These are phyloP conservation scores for Limnomonas spitsbergensis DNA, from an alignment of 139 green algal species.

Conservation along the genomic window DNA sequence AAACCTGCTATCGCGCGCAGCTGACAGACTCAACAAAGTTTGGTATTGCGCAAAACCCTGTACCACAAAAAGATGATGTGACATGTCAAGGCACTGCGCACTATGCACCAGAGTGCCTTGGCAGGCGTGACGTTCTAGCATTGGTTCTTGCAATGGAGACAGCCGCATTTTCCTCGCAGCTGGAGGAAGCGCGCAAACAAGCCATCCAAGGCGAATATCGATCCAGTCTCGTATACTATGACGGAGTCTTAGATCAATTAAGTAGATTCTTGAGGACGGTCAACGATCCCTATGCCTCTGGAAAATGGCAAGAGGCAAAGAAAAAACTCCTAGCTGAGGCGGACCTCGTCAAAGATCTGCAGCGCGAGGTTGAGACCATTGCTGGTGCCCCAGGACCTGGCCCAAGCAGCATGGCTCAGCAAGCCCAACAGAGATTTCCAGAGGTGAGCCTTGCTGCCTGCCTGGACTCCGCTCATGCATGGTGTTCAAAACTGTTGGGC, in stretches of 20 bases:
- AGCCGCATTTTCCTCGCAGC: slow-evolving; percentile 15
- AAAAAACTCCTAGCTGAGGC: slow-evolving; percentile 4
- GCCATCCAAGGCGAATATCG: slow-evolving; percentile 21
- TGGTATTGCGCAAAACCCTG: too few relatives aligned
- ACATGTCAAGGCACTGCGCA: too few relatives aligned
- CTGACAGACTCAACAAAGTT: too few relatives aligned
- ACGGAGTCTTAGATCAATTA: slow-evolving; percentile 23
- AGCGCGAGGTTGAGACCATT: background rate
- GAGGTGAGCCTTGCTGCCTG: too few relatives aligned
- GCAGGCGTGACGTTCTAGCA: too few relatives aligned
- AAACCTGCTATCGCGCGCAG: too few relatives aligned
- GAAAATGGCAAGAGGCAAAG: background rate
- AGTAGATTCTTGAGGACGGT: background rate
- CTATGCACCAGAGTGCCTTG: too few relatives aligned
- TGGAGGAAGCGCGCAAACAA: slow-evolving; percentile 29
- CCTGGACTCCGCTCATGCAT: too few relatives aligned
- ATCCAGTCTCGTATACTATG: slow-evolving; percentile 35
- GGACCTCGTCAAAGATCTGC: background rate
- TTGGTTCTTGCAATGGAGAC: too few relatives aligned
- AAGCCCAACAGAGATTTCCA: too few relatives aligned
- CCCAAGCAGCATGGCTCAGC: background rate
- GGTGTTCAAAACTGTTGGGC: too few relatives aligned
- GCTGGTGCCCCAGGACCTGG: background rate
- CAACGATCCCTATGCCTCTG: background rate
- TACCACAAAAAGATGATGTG: too few relatives aligned